These are phyloP conservation scores for Corinectria fuckeliana DNA, from an alignment of 2,329 filamentous ascomycete species.

Conservation along the genomic window DNA sequence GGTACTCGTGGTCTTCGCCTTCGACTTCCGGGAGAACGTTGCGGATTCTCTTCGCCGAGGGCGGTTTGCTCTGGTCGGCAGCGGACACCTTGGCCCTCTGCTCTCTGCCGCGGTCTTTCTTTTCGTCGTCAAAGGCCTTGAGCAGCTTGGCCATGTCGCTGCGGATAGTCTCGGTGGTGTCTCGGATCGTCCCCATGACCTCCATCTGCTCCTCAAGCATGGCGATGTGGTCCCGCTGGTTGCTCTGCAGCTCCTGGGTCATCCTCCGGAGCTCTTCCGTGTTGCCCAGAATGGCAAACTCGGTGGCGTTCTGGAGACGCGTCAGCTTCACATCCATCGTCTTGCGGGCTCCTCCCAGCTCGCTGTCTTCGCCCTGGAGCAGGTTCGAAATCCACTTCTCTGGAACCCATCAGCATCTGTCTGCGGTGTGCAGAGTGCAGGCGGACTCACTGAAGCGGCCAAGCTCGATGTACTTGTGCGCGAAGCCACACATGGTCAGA, in stretches of 20 bases:
- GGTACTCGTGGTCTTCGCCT: slow-evolving; percentile 36
- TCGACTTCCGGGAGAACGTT: slow-evolving; percentile 31
- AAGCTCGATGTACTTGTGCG: slow-evolving; percentile 44
- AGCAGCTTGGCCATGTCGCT: slow-evolving; percentile 39
- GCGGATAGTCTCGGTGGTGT: slow-evolving; percentile 37
- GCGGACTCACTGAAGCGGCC: slow-evolving; percentile 42
- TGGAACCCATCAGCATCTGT: slow-evolving; percentile 10
- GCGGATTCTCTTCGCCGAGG: slow-evolving; percentile 32
- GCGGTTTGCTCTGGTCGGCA: slow-evolving; percentile 30
- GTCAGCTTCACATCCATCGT: slow-evolving; percentile 38
- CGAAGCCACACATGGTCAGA: slow-evolving; percentile 42
- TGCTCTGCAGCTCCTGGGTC: slow-evolving; percentile 34
- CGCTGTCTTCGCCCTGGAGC: slow-evolving; percentile 40
- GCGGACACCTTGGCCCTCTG: slow-evolving; percentile 24
- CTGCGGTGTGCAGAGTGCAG: rapidly evolving
- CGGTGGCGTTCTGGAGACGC: slow-evolving; percentile 41
- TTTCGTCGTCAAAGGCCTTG: slow-evolving; percentile 33
- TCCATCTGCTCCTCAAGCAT: slow-evolving; percentile 38
- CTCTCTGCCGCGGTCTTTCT: slow-evolving; percentile 22
- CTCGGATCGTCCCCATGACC: slow-evolving; percentile 35
- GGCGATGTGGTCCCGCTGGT: slow-evolving; percentile 32
- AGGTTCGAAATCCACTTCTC: slow-evolving; percentile 42
- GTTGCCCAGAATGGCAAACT: slow-evolving; percentile 43
- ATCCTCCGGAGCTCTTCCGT: slow-evolving; percentile 42
- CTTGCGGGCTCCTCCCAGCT: slow-evolving; percentile 40